phyloP scores from a whole-genome alignment of 257 asterid genomes.

The Lantana camara region DNA sequence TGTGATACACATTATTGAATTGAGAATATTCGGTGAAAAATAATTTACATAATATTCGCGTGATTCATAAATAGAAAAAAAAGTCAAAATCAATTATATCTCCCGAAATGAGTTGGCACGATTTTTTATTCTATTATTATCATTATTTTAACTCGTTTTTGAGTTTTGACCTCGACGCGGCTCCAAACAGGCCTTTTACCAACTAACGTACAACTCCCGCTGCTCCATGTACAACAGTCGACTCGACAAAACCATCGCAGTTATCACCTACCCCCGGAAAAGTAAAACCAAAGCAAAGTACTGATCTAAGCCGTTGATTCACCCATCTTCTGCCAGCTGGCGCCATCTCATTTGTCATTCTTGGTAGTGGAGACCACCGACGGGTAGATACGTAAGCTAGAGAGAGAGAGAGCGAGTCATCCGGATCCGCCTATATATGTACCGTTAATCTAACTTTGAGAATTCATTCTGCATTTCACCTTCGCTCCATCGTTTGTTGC shows the following conservation, averaged over 20 bases:
- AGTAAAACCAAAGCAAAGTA: neutral
- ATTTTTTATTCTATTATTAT: too few species aligned
- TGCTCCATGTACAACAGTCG: slow-evolving; percentile 26
- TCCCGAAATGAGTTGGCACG: too few species aligned
- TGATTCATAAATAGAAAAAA: too few species aligned
- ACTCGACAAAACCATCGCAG: neutral
- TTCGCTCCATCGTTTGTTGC: neutral
- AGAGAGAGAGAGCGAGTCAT: slow-evolving; percentile 23
- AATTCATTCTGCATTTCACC: slow-evolving; percentile 25
- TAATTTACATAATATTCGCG: too few species aligned
- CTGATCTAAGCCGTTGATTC: slow-evolving; percentile 18
- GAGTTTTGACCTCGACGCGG: neutral
- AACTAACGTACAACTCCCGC: slow-evolving; percentile 20
- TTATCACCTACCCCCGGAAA: slow-evolving; percentile 23
- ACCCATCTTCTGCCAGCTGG: slow-evolving; percentile 23
- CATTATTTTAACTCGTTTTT: neutral
- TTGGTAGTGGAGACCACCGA: slow-evolving; percentile 10
- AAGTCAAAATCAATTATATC: too few species aligned
- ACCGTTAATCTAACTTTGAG: neutral
- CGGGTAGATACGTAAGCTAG: slow-evolving; percentile 8
- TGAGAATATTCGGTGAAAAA: too few species aligned
- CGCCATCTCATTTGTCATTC: neutral
- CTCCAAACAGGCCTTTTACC: slow-evolving; percentile 20
- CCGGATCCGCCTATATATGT: slow-evolving; percentile 38
- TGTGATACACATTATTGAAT: too few species aligned